Evolutionary conservation across 768 basidiomycete species (phyloP).

Genomic region (Crassisporium funariophilum): DNA sequence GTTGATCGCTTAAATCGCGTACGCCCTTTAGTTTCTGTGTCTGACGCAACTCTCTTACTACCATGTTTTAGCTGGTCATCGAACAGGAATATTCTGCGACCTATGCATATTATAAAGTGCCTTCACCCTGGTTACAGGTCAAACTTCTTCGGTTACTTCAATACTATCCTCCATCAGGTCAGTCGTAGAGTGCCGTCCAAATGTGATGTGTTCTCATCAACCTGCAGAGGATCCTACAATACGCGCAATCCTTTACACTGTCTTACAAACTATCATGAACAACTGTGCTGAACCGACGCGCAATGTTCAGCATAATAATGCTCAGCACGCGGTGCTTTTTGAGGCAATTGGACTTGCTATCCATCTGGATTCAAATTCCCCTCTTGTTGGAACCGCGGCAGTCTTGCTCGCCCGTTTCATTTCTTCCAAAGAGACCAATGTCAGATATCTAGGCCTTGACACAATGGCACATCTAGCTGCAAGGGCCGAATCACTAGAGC

Average conservation of each 20-base stretch:
- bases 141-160: constrained; percentile 91
- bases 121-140: constrained; percentile 96
- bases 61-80: constrained; percentile 69
- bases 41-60: constrained; percentile 1
- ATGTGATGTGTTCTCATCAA: neutral
- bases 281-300: constrained; percentile 88
- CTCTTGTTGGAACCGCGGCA: constrained; percentile 85
- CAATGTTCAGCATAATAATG: constrained; percentile 98
- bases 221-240: constrained; percentile 64
- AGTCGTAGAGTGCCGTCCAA: constrained; percentile 19
- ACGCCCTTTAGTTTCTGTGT: constrained; percentile 23
- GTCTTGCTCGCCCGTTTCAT: constrained; percentile 94
- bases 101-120: constrained; percentile 97
- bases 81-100: constrained; percentile 86
- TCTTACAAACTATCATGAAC: constrained; percentile 88
- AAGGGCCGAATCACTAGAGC: constrained; percentile 84
- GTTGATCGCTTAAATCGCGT: constrained; percentile 88
- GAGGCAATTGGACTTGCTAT: constrained; percentile 97
- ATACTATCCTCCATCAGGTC: constrained; percentile 95
- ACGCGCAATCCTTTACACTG: constrained; percentile 72
- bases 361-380: constrained; percentile 90
- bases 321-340: constrained; percentile 96
- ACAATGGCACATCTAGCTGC: constrained; percentile 99
- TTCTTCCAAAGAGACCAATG: constrained; percentile 97
- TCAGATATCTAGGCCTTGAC: constrained; percentile 95